These are phyloP conservation scores for Gypsophila paniculata DNA, from an alignment of 179 eudicot species.

Conservation along the genomic window DNA sequence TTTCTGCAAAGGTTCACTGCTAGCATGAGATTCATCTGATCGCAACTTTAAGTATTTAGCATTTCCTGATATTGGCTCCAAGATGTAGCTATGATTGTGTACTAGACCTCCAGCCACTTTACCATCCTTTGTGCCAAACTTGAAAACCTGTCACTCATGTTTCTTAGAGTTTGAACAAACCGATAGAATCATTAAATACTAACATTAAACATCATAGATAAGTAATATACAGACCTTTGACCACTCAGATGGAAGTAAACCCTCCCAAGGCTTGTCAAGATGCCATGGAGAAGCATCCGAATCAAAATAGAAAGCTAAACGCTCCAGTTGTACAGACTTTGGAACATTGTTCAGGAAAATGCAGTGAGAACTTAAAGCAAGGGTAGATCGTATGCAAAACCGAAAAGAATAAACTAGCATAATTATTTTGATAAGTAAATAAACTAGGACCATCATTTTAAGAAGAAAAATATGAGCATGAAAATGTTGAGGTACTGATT, in stretches of 20 bases:
- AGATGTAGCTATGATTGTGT: slow-evolving; percentile 57
- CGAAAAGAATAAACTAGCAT: background rate
- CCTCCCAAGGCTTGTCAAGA: slow-evolving; percentile 74
- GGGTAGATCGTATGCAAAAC: background rate
- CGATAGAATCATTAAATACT: background rate
- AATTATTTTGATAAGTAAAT: background rate
- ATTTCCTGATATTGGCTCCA: slow-evolving; percentile 93
- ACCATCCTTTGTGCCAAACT: slow-evolving; percentile 74
- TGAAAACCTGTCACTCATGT: slow-evolving; percentile 54
- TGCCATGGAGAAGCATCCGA: slow-evolving; percentile 81
- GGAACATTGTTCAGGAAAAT: slow-evolving; percentile 14
- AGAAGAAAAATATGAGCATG: background rate
- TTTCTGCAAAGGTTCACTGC: slow-evolving; percentile 65
- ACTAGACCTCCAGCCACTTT: slow-evolving; percentile 43
- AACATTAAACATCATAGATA: background rate
- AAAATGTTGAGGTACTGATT: slow-evolving; percentile 1
- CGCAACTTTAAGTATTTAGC: slow-evolving; percentile 72
- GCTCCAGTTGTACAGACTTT: slow-evolving; percentile 79
- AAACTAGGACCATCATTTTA: slow-evolving; percentile 12
- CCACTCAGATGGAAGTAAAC: slow-evolving; percentile 84
- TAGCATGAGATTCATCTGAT: slow-evolving; percentile 42
- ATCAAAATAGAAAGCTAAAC: slow-evolving; percentile 81
- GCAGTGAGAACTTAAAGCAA: background rate
- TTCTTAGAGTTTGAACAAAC: background rate
- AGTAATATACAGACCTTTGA: slow-evolving; percentile 49